Base-by-base conservation (phyloP, 1,284 basidiomycete genomes). In the Peniophora sp. region DNA sequence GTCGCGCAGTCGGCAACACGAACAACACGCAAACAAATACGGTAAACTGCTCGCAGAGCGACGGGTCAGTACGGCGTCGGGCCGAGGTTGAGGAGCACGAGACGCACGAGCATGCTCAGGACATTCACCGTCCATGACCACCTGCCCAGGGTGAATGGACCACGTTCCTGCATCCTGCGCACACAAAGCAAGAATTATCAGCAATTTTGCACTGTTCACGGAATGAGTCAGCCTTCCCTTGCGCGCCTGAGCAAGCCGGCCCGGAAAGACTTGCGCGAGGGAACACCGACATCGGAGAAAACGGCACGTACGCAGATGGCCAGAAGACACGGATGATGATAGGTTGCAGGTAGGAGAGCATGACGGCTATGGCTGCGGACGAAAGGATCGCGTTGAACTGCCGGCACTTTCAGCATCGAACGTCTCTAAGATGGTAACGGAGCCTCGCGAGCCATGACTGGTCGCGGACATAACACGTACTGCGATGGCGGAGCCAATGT, bases 251-350 rank as follows among this genome's bases (percentile, higher is more conserved):
- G 27, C 27, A 32, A 32, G 27, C 27, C 27, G 27, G 5, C 27
- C 12, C 27, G 27, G 27, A 12, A 32, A 6, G 27, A 12, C 27
- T 5, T 12, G 27, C 27, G 12, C 27, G 27, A 5, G 27, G 12
- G 27, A 32, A 32, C 5, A 6, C 27, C 27, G 27, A 32, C 27
- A 32, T 5, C 27, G 27, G 27, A 12, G 27, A 12, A 32, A 32
- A 32, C 9, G 19, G 2, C n/a, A 63, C 72, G 55, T 55, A 78
- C 77, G 77, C 70, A 3, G 66, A 63, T 5, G 77, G 75, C 78
- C 78, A 81, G 61, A 81, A 77, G 2, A 78, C 77, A 2, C 79
- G 72, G 45, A 81, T 79, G 39, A 78, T 66, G 52, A 81, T 78
- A 3, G 78, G 79, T 55, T 79, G 76, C 23, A 79, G 56, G 59